Evolutionary conservation across 805 yeast genomes (phyloP).

Genomic region (Pichia scutulata): DNA sequence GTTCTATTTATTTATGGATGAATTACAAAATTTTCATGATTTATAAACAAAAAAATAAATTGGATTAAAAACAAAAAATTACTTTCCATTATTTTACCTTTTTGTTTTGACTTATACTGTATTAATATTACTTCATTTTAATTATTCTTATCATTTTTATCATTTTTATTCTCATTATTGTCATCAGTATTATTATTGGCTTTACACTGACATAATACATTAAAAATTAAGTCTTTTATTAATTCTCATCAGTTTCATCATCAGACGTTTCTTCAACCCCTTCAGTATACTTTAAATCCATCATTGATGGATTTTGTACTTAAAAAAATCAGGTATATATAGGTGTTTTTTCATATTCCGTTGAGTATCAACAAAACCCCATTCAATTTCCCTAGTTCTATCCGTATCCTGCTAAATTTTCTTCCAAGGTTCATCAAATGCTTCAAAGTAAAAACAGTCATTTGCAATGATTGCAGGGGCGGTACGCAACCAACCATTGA

Average conservation of each 20-base stretch:
- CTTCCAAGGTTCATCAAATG: slow-evolving; percentile 72
- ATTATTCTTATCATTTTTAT: neutral
- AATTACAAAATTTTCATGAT: slow-evolving; percentile 41
- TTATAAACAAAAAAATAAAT: slow-evolving; percentile 15
- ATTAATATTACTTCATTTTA: too few species aligned
- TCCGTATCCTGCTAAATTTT: slow-evolving; percentile 39
- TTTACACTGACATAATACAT: neutral
- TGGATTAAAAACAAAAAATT: slow-evolving; percentile 9
- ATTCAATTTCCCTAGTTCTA: slow-evolving; percentile 58
- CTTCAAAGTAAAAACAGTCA: slow-evolving; percentile 55
- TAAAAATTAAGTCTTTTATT: slow-evolving; percentile 2
- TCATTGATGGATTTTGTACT: neutral
- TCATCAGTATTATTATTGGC: too few species aligned
- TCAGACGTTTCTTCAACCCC: neutral
- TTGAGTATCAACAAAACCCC: slow-evolving; percentile 55
- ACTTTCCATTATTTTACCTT: too few species aligned
- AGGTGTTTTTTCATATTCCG: slow-evolving; percentile 39
- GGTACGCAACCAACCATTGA: slow-evolving; percentile 46
- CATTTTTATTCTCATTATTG: neutral
- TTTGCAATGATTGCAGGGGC: slow-evolving; percentile 31
- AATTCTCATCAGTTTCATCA: neutral
- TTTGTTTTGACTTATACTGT: too few species aligned
- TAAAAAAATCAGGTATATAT: slow-evolving; percentile 33
- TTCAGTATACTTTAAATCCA: neutral
- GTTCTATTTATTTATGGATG: slow-evolving; percentile 76